Evolutionary conservation across 2,329 filamentous ascomycete genomes (phyloP), one percentile per base, ranked within the genome.

Genomic region (Verticillium tricorpus): DNA sequence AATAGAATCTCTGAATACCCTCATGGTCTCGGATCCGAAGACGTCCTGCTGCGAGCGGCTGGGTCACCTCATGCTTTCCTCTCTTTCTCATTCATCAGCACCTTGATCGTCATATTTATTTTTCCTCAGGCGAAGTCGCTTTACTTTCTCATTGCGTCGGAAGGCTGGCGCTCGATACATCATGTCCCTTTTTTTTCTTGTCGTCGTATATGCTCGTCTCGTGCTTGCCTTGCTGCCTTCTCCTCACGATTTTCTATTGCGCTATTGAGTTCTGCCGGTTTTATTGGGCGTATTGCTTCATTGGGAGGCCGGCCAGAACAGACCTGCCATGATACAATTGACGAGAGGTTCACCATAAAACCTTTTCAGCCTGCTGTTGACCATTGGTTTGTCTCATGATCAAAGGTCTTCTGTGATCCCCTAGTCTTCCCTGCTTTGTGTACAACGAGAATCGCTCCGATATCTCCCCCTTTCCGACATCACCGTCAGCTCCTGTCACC

Each of bases 11-110:
- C 45, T 59, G 58, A 59, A 59, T 59, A 54, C 31, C n/a, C 15
- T 17, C 28, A 17, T 14, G 9, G 45, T n/a, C 40, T n/a, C 32
- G 11, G 22, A 50, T 22, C 11, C 45, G 45, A 50, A 19, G 69
- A 66, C 45, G 74, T 72, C n/a, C 76, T 71, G 22, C 64, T 70
- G 56, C 64, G 70, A 61, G 68, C 68, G 56, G 67, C 61, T 15
- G 22, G 2, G 1, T 25, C 64, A 63, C 37, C 73, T 69, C 59
- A 76, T 67, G 57, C 74, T n/a, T 15, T 17, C 32, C 12, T n/a
- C 19, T 28, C 52, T 19, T 32, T 34, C n/a, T 32, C 40, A 39
- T 56, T 31, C 50, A 57, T 22, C 14, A 45, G 14, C 25, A 22
- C 22, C 25, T 58, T 28, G 28, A 6, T 28, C 28, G 28, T 28